Evolutionary conservation across 495 filamentous ascomycete genomes (phyloP).

Genomic region (Parathielavia hyrcaniae): DNA sequence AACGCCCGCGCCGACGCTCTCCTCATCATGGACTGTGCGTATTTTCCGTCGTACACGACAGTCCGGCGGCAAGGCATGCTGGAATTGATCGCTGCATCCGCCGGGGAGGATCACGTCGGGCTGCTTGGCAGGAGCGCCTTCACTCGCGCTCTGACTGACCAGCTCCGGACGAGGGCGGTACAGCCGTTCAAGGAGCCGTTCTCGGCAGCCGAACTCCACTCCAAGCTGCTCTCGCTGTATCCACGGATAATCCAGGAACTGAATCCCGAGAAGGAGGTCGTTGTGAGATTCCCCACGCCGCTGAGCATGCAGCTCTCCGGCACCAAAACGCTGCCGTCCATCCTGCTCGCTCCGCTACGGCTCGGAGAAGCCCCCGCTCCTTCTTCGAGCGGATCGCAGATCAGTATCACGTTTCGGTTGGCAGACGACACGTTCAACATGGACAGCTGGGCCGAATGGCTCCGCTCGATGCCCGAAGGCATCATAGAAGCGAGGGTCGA

Average conservation of each 20-base stretch:
- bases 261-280: slow-evolving; percentile 35
- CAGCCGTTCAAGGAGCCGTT: slow-evolving; percentile 35
- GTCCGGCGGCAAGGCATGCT: slow-evolving; percentile 40
- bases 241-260: slow-evolving; percentile 41
- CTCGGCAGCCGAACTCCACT: slow-evolving; percentile 45
- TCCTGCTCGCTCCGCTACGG: slow-evolving; percentile 37
- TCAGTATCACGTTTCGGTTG: slow-evolving; percentile 42
- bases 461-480: slow-evolving; percentile 46
- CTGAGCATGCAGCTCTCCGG: slow-evolving; percentile 44
- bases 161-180: slow-evolving; percentile 36
- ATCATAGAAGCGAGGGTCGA: slow-evolving; percentile 45
- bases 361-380: slow-evolving; percentile 21
- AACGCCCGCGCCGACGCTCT: slow-evolving; percentile 41
- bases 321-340: slow-evolving; percentile 41
- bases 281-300: slow-evolving; percentile 42
- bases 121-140: slow-evolving; percentile 40
- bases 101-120: slow-evolving; percentile 41
- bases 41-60: slow-evolving; percentile 41
- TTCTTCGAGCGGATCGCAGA: slow-evolving; percentile 26
- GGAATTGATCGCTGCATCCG: slow-evolving; percentile 45
- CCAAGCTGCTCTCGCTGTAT: slow-evolving; percentile 39
- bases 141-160: slow-evolving; percentile 39
- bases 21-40: slow-evolving; percentile 48
- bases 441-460: slow-evolving; percentile 46
- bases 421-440: slow-evolving; percentile 37